Evolutionary conservation across 192 early-diverging fungal species (phyloP), one percentile per base, ranked within the genome.

Genomic region (Thoreauomyces humboldtii): DNA sequence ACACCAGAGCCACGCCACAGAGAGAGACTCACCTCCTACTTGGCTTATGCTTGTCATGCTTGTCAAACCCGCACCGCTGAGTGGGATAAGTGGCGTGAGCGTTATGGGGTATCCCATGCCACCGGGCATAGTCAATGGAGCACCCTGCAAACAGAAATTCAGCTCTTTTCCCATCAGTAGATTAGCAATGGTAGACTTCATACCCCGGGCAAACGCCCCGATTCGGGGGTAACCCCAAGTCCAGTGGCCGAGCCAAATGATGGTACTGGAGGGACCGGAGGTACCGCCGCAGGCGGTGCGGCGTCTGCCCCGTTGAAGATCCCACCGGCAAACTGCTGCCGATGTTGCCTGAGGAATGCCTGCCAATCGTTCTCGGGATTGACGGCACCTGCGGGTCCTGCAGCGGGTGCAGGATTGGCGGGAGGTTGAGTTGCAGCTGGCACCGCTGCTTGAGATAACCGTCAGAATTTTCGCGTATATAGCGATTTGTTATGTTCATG

Each of bases 81-180:
- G 48, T 6, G 65, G 65, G 22, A 68, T 42, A 11, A 77, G 62
- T n/a, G 74, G 74, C 31, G 70, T 76, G 31, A 76, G 62, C 6
- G 74, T 72, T 45, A 70, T 63, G 4, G 72, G 61, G 63, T 69
- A 73, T 38, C 48, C 32, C 14, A 63, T 34, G 9, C 46, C 55
- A 35, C 55, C 55, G 2, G 38, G 38, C 38, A 41, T 41, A 41
- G 9, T 41, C 9, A 41, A 41, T 12, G 38, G 9, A 41, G 17
- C 9, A 41, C 17, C 38, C 38, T 41, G 9, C 38, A 41, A 9
- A 17, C n/a, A n/a, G n/a, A n/a, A n/a, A n/a, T n/a, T n/a, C n/a
- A n/a, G n/a, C n/a, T n/a, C n/a, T n/a, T n/a, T n/a, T n/a, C n/a
- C n/a, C n/a, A n/a, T n/a, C n/a, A n/a, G n/a, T n/a, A n/a, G n/a